Conservation (phyloP, 768 basidiomycete genomes). For the Mycena capillaripes region DNA sequence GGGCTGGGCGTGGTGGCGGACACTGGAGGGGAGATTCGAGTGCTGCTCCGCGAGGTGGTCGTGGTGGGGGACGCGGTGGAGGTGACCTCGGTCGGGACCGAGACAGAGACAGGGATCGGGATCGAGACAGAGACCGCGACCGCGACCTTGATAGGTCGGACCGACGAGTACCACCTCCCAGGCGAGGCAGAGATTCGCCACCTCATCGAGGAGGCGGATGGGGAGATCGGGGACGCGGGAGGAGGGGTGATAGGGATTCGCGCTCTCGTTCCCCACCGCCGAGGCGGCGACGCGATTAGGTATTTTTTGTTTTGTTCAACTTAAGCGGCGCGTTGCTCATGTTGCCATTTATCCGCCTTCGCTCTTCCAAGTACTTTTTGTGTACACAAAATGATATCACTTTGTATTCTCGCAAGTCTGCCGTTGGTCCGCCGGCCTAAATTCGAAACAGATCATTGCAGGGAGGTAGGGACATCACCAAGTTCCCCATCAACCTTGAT, state of each 20-base stretch:
- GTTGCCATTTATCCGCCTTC: neutral
- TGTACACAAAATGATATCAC: conserved; percentile 7
- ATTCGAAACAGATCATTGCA: too few relatives aligned
- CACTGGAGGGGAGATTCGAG: conserved; percentile 34
- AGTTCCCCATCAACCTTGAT: too few relatives aligned
- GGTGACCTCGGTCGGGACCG: conserved; percentile 26
- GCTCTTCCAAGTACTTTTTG: neutral
- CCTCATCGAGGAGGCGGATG: conserved; percentile 33
- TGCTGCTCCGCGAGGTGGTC: conserved; percentile 39
- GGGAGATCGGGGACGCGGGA: conserved; percentile 33
- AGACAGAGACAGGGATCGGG: neutral
- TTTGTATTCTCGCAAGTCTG: neutral
- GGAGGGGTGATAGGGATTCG: conserved; percentile 31
- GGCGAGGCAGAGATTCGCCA: conserved; percentile 30
- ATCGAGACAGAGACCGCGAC: conserved; percentile 49
- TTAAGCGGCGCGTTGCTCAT: neutral
- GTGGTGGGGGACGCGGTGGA: conserved; percentile 43
- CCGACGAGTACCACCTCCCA: conserved; percentile 32
- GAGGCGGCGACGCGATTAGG: conserved; percentile 30
- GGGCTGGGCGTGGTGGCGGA: conserved; percentile 30
- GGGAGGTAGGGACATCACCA: too few relatives aligned
- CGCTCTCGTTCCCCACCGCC: conserved; percentile 31
- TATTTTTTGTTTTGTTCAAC: neutral
- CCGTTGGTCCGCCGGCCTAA: neutral
- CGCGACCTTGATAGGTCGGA: conserved; percentile 40